These are phyloP conservation scores for Saccharum spontaneum DNA, from an alignment of 176 grass and related monocot genomes.

Conservation along the genomic window DNA sequence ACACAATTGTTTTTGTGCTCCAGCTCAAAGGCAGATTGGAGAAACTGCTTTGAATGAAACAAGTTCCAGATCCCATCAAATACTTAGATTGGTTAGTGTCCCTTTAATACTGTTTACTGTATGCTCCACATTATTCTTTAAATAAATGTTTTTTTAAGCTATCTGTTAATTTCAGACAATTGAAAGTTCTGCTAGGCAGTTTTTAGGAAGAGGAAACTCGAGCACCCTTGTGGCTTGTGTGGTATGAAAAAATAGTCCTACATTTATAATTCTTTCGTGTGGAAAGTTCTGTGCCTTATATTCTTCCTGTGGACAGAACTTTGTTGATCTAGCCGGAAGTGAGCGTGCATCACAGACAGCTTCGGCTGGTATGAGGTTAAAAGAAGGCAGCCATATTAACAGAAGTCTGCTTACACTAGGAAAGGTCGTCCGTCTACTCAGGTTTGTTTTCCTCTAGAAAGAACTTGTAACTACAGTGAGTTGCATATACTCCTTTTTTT, in stretches of 20 bases:
- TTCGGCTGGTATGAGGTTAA: conserved; percentile 73
- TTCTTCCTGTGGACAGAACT: conserved; percentile 69
- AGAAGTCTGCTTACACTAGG: conserved; percentile 94
- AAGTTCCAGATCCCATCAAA: conserved; percentile 98
- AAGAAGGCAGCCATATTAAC: conserved; percentile 98
- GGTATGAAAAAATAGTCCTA: conserved; percentile 48
- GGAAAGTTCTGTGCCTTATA: conserved; percentile 16
- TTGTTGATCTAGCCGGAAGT: conserved; percentile 96
- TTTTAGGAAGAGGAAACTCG: conserved; percentile 57
- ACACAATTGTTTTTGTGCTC: conserved; percentile 31
- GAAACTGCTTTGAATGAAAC: conserved; percentile 93
- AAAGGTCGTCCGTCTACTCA: conserved; percentile 87
- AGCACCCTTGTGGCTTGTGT: conserved; percentile 81
- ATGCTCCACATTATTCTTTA: not conserved
- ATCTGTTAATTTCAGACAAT: conserved; percentile 69
- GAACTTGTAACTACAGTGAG: conserved; percentile 1
- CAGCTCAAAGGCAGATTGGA: conserved; percentile 92
- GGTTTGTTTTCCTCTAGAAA: conserved; percentile 56
- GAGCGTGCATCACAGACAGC: conserved; percentile 94
- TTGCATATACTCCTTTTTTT: not conserved
- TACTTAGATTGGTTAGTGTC: conserved; percentile 85
- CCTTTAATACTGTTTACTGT: conserved; percentile 13
- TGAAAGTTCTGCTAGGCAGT: conserved; percentile 73
- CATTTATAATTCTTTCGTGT: conserved; percentile 1
- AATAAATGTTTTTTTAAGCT: conserved; percentile 9